Evolutionary conservation across 345 rosid genomes (phyloP).

Genomic region (Brassica carinata): DNA sequence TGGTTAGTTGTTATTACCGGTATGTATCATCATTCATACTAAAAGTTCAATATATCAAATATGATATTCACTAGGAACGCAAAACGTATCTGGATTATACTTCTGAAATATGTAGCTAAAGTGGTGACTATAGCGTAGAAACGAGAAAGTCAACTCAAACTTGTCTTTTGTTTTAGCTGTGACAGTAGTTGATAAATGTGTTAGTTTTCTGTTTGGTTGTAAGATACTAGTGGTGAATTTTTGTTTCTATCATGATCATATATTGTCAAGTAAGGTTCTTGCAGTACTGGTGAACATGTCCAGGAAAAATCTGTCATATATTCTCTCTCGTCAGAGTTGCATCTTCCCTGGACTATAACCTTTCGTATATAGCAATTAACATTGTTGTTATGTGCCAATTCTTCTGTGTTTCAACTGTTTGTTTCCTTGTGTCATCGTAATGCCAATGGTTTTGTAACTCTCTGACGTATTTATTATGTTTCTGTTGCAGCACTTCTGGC

Average conservation of each 20-base stretch:
- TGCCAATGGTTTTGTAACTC: constrained; percentile 14
- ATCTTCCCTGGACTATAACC: too few relatives aligned
- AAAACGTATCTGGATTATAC: constrained; percentile 7
- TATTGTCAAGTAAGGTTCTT: constrained; percentile 2
- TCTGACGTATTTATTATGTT: constrained; percentile 18
- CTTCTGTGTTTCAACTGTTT: neutral
- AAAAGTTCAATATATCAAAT: neutral
- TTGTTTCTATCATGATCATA: constrained; percentile 3
- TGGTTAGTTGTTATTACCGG: constrained; percentile 39
- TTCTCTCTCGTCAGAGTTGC: neutral
- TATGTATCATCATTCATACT: constrained; percentile 10
- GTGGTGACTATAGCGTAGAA: neutral
- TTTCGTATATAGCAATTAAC: neutral
- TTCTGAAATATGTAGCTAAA: constrained; percentile 10
- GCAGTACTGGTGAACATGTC: constrained; percentile 5
- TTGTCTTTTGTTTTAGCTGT: constrained; percentile 17
- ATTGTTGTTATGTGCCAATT: neutral
- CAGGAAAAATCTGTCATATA: neutral
- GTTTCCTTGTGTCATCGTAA: constrained; percentile 14
- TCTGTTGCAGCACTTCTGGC: constrained; percentile 80
- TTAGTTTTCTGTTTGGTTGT: constrained; percentile 17
- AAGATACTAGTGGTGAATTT: constrained; percentile 11
- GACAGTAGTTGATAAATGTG: constrained; percentile 10
- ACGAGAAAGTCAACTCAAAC: constrained; percentile 12
- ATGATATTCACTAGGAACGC: neutral